Conservation (phyloP, 2,329 filamentous ascomycete species). For the Pseudogymnoascus destructans region DNA sequence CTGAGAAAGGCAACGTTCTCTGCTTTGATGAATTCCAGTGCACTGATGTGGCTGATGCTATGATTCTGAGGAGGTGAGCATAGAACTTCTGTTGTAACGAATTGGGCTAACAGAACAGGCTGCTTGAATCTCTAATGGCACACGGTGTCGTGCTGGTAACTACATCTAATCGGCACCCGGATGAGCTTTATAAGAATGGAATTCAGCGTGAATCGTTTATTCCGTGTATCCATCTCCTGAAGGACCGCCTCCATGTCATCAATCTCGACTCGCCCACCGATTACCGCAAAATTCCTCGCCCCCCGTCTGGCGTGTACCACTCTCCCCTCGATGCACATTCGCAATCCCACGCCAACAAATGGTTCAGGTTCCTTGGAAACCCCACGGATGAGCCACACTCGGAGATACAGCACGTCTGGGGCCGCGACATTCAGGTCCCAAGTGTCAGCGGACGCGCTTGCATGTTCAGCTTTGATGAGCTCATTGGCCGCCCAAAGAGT, state of each 20-base stretch:
- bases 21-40: slow-evolving; percentile 99
- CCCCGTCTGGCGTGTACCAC: slow-evolving; percentile 88
- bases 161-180: slow-evolving; percentile 90
- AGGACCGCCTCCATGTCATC: slow-evolving; percentile 71
- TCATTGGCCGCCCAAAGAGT: slow-evolving; percentile 78
- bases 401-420: slow-evolving; percentile 80
- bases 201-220: slow-evolving; percentile 93
- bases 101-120: slow-evolving; percentile 29
- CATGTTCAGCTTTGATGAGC: slow-evolving; percentile 82
- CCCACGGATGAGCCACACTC: slow-evolving; percentile 61
- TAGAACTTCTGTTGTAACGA: neutral
- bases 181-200: slow-evolving; percentile 95
- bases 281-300: slow-evolving; percentile 91
- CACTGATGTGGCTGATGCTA: slow-evolving; percentile 95
- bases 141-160: slow-evolving; percentile 95
- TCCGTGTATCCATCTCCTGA: slow-evolving; percentile 85
- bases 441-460: slow-evolving; percentile 77
- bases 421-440: slow-evolving; percentile 76
- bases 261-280: slow-evolving; percentile 93
- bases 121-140: slow-evolving; percentile 84
- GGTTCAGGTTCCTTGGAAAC: slow-evolving; percentile 91
- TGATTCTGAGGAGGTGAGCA: slow-evolving; percentile 70
- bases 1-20: slow-evolving; percentile 68
- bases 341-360: slow-evolving; percentile 72
- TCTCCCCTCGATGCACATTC: slow-evolving; percentile 71